phyloP scores from a whole-genome alignment of 2,329 filamentous ascomycete species.

The Rhynchosporium graminicola region DNA sequence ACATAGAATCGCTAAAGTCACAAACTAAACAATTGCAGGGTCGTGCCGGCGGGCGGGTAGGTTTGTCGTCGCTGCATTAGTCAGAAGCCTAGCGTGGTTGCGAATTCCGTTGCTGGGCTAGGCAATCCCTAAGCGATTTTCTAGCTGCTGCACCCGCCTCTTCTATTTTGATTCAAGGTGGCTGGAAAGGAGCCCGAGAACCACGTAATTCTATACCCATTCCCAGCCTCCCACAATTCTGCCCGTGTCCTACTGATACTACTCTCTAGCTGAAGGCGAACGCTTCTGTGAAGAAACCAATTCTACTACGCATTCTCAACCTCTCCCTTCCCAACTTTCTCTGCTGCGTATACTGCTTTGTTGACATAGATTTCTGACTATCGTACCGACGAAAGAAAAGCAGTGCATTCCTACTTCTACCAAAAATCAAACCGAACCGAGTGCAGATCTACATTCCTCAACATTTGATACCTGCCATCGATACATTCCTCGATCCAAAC shows the following conservation, averaged over 20 bases:
- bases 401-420: constrained; percentile 3
- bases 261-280: constrained; percentile 10
- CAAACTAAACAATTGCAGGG: too few species aligned
- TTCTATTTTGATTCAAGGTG: background rate
- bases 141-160: too few species aligned
- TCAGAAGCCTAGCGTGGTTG: too few species aligned
- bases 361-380: constrained; percentile 14
- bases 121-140: background rate
- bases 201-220: constrained; percentile 4
- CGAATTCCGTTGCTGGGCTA: background rate
- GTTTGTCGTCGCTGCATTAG: too few species aligned
- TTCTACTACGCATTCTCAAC: constrained; percentile 13
- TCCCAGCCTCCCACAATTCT: constrained; percentile 11
- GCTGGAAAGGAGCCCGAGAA: background rate
- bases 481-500: constrained; percentile 29
- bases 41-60: too few species aligned
- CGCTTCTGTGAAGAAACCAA: constrained; percentile 13
- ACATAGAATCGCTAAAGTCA: too few species aligned
- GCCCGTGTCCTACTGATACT: constrained; percentile 2
- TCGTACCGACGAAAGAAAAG: constrained; percentile 7
- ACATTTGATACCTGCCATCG: constrained; percentile 4
- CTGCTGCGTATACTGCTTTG: constrained; percentile 11
- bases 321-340: constrained; percentile 1
- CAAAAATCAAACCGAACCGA: background rate
- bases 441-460: constrained; percentile 12